Evolutionary conservation across 352 stramenopile species (phyloP), one percentile per base, ranked within the genome.

Genomic region (Globisporangium recalcitrans): DNA sequence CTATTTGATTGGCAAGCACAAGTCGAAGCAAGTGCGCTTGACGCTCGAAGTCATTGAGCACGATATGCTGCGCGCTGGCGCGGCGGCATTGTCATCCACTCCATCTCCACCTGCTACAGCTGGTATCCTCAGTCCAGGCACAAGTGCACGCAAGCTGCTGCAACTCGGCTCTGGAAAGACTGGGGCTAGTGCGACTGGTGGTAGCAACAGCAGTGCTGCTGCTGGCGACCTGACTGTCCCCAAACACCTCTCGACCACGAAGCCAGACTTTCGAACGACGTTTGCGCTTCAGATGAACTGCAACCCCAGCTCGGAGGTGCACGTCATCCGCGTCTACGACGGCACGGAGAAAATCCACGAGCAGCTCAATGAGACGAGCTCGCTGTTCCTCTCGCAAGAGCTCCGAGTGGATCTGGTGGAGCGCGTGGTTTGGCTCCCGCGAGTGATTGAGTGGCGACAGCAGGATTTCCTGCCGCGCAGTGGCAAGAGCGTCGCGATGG

Each of bases 31-130:
- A 4, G 54, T 85, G 29, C 70, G 71, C 1, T 67, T 88, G 27
- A 96, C 87, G 8, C 65, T 97, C 0, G 71, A 76, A 1, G 83
- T 91, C 56, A 85, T 98, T n/a, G 90, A 97, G 65, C 79, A 93
- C 64, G 78, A 77, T 16, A 77, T 98, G 21, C 74, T 97, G 1
- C 78, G 82, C 11, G 74, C 71, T 11, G 51, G 51, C 13, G 11
- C 19, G 4, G 21, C 11, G 64, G 81, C 36, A 85, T 85, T 19
- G 24, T 24, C 36, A 44, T 64, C 69, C 13, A 8, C 16, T 16
- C 10, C 38, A 21, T 46, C 38, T 21, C 38, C 21, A 2, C 52
- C 19, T 58, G 42, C 29, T 44, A 68, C 21, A 47, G 64, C 19
- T 62, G 74, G 64, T 60, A 69, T 34, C 6, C 29, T 62, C 22